phyloP scores from a whole-genome alignment of 768 basidiomycete genomes.

The Suillus placidus region DNA sequence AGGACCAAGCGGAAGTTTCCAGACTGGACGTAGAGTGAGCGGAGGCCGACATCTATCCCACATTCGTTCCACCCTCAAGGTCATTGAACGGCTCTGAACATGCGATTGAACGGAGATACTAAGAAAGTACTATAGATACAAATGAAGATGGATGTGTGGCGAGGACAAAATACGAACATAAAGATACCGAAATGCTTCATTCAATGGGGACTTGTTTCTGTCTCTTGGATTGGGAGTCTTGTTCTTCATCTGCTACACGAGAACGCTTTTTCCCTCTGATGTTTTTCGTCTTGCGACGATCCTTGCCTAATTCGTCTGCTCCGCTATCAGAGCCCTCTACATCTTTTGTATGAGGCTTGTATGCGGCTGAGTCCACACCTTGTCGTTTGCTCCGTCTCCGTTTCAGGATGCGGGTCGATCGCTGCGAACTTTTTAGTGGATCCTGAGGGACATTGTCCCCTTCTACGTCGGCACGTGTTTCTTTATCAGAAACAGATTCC shows the following conservation, averaged over 20 bases:
- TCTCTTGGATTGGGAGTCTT: conserved; percentile 7
- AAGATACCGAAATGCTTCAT: conserved; percentile 9
- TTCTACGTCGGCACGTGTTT: background rate
- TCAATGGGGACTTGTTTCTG: conserved; percentile 9
- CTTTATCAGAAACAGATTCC: conserved; percentile 19
- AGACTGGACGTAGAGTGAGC: background rate
- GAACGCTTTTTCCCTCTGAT: conserved; percentile 12
- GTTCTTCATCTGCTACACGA: conserved; percentile 6
- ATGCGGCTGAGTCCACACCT: conserved; percentile 38
- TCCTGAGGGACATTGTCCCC: background rate
- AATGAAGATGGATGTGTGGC: conserved; percentile 3
- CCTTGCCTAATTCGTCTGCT: conserved; percentile 22
- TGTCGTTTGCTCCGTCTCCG: conserved; percentile 33
- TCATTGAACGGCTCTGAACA: conserved; percentile 6
- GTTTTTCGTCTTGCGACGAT: conserved; percentile 12
- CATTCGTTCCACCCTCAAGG: background rate
- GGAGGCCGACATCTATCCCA: background rate
- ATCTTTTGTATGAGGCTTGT: conserved; percentile 38
- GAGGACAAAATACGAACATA: conserved; percentile 11
- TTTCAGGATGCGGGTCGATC: conserved; percentile 5
- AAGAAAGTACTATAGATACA: conserved; percentile 2
- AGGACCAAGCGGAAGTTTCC: background rate
- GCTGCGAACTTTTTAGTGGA: background rate
- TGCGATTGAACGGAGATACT: conserved; percentile 5
- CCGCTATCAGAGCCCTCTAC: conserved; percentile 27